phyloP scores from a whole-genome alignment of 23 red algal species.

The Gracilariopsis chorda region DNA sequence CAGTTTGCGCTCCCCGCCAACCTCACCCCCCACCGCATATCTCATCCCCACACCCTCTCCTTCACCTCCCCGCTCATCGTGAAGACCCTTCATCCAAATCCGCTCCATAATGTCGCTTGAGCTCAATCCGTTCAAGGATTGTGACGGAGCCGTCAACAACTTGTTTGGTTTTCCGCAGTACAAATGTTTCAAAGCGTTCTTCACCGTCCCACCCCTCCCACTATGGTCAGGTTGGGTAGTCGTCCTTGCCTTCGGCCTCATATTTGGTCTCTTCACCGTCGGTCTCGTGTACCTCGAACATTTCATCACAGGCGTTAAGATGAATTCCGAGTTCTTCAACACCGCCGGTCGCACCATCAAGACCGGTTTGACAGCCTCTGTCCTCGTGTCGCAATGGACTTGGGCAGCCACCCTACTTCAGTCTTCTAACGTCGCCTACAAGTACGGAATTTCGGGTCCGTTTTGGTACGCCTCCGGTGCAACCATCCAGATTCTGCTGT shows the following conservation, averaged over 20 bases:
- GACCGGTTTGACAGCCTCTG: constrained; percentile 77
- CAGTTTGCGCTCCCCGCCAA: not conserved
- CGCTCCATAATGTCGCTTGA: too few relatives aligned
- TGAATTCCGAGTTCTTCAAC: constrained; percentile 87
- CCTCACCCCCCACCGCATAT: not conserved
- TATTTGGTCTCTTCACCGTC: constrained; percentile 66
- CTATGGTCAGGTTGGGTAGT: constrained; percentile 52
- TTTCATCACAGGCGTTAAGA: not conserved
- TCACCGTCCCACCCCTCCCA: not conserved
- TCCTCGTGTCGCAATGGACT: constrained; percentile 86
- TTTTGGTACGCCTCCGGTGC: constrained; percentile 89
- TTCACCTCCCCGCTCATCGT: not conserved
- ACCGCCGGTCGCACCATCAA: constrained; percentile 83
- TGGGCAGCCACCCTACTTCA: constrained; percentile 87
- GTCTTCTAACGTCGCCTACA: constrained; percentile 72
- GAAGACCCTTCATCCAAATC: too few relatives aligned
- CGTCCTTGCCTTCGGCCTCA: constrained; percentile 66
- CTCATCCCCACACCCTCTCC: not conserved
- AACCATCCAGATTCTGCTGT: constrained; percentile 78
- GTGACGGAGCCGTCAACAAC: not conserved
- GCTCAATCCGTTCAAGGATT: not conserved
- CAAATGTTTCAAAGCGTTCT: constrained; percentile 36
- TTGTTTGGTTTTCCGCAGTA: constrained; percentile 60
- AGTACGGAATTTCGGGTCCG: constrained; percentile 66
- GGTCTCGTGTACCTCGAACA: constrained; percentile 60